These are phyloP conservation scores for Penicillium nucicola DNA, from an alignment of 495 filamentous ascomycete genomes.

Conservation along the genomic window DNA sequence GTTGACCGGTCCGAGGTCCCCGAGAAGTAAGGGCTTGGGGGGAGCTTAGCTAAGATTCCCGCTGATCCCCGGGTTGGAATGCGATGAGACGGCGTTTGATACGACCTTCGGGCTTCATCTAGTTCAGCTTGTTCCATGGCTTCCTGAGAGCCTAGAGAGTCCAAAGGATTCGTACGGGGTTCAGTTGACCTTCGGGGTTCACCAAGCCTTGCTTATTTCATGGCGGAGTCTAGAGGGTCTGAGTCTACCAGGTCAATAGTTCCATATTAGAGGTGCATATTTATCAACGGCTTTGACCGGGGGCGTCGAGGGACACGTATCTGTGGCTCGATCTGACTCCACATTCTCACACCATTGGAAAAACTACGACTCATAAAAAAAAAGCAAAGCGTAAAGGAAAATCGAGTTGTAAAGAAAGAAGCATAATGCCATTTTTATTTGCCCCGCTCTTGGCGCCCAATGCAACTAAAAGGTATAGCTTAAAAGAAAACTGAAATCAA, in stretches of 20 bases:
- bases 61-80: not conserved
- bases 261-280: too few relatives aligned
- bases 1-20: conserved; percentile 5
- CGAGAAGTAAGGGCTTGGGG: not conserved
- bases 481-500: not conserved
- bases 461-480: conserved; percentile 17
- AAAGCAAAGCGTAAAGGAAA: not conserved
- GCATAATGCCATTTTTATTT: conserved; percentile 13
- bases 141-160: too few relatives aligned
- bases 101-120: not conserved
- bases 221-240: not conserved
- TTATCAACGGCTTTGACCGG: too few relatives aligned
- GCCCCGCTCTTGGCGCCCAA: conserved; percentile 20
- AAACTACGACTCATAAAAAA: not conserved
- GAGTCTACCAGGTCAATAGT: too few relatives aligned
- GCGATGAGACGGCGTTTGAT: not conserved
- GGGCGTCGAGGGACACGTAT: too few relatives aligned
- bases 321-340: not conserved
- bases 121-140: not conserved
- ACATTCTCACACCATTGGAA: too few relatives aligned
- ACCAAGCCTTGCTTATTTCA: not conserved
- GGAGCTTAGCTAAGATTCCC: not conserved
- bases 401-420: not conserved
- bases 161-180: not conserved
- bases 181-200: not conserved